phyloP scores from a whole-genome alignment of 1,284 basidiomycete species.

The Tetrapyrgos nigripes region DNA sequence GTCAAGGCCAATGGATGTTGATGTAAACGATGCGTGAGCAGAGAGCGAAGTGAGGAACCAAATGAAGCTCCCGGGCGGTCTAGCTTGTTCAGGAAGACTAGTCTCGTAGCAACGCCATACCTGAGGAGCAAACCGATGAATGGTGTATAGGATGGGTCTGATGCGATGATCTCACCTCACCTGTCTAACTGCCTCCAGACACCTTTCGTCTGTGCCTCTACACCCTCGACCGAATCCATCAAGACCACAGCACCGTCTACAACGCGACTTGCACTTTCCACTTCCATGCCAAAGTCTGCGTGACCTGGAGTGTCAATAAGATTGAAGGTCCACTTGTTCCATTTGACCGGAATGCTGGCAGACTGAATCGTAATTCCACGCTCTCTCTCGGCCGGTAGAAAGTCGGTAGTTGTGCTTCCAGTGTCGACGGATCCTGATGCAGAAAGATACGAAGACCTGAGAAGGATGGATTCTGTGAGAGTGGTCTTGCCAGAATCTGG shows the following conservation, averaged over 20 bases:
- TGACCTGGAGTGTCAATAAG: slow-evolving; percentile 93
- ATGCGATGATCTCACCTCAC: slow-evolving; percentile 46
- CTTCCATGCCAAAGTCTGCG: slow-evolving; percentile 95
- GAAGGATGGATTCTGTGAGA: slow-evolving; percentile 86
- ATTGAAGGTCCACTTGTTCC: slow-evolving; percentile 86
- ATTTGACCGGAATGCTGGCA: slow-evolving; percentile 90
- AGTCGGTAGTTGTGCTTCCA: slow-evolving; percentile 91
- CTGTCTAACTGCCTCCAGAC: slow-evolving; percentile 88
- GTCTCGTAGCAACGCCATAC: slow-evolving; percentile 77
- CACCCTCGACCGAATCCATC: slow-evolving; percentile 90
- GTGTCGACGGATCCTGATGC: slow-evolving; percentile 85
- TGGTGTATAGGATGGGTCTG: background rate
- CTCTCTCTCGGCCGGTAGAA: slow-evolving; percentile 88
- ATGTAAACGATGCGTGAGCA: slow-evolving; percentile 78
- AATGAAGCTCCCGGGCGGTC: slow-evolving; percentile 87
- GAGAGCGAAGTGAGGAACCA: slow-evolving; percentile 69
- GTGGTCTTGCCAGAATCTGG: slow-evolving; percentile 92
- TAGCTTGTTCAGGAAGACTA: slow-evolving; percentile 90
- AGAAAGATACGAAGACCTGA: slow-evolving; percentile 77
- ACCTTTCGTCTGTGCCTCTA: slow-evolving; percentile 88
- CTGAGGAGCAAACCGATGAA: slow-evolving; percentile 42
- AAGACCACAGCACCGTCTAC: slow-evolving; percentile 90
- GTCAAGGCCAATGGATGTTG: slow-evolving; percentile 75
- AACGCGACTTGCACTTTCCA: slow-evolving; percentile 89
- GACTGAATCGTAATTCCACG: slow-evolving; percentile 93